Conservation (phyloP, 768 basidiomycete genomes). For the Lentinula sp. region DNA sequence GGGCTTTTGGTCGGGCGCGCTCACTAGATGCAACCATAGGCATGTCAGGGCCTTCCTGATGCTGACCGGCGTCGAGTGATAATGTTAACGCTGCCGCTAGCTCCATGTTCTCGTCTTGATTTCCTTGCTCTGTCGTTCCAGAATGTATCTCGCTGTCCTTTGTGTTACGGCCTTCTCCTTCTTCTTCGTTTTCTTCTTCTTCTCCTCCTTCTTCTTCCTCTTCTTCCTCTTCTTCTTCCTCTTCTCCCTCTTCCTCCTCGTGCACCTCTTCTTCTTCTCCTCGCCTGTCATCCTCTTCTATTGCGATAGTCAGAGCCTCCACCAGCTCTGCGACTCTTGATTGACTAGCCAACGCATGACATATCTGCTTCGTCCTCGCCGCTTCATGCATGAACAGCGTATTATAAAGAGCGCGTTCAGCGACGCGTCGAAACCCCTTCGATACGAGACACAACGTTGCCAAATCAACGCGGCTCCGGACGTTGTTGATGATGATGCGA, state of each 20-base stretch:
- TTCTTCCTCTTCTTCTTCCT: neutral
- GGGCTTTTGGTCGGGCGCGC: conserved; percentile 5
- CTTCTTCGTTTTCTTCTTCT: neutral
- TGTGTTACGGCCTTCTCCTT: conserved; percentile 13
- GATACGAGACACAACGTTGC: conserved; percentile 54
- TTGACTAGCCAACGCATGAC: conserved; percentile 36
- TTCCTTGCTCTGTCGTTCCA: conserved; percentile 9
- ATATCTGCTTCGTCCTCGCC: conserved; percentile 34
- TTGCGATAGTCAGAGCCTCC: conserved; percentile 45
- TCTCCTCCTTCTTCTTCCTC: neutral
- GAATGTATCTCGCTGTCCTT: conserved; percentile 9
- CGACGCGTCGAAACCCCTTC: conserved; percentile 44
- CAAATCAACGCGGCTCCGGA: conserved; percentile 47
- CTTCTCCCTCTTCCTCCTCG: conserved; percentile 17
- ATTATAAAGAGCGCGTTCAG: conserved; percentile 56
- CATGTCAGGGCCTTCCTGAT: neutral
- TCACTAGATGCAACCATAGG: neutral
- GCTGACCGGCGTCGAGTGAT: neutral
- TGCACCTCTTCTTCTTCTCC: conserved; percentile 16
- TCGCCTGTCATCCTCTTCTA: conserved; percentile 25
- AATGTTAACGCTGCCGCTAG: neutral
- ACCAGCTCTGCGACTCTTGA: conserved; percentile 47
- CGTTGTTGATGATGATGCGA: conserved; percentile 48
- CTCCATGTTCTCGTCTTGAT: neutral
- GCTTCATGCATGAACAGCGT: conserved; percentile 42